phyloP scores from a whole-genome alignment of 495 filamentous ascomycete species.

The Bathelium albidoporum region DNA sequence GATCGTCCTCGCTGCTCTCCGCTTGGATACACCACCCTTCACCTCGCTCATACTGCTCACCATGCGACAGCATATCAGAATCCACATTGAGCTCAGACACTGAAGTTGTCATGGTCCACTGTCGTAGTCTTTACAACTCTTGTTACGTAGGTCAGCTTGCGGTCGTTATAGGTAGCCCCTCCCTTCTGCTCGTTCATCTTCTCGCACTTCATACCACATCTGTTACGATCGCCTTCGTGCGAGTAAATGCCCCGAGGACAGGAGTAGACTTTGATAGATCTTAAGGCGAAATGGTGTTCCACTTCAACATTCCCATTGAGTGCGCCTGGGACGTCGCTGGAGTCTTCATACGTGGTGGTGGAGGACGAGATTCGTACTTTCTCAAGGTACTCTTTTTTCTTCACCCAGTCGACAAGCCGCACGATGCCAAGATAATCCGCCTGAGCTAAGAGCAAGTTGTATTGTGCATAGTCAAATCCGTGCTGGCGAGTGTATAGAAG shows the following conservation, averaged over 20 bases:
- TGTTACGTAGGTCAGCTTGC: neutral
- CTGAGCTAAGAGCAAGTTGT: constrained; percentile 25
- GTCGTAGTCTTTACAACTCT: neutral
- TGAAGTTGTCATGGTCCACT: neutral
- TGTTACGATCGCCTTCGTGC: constrained; percentile 20
- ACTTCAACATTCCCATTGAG: constrained; percentile 5
- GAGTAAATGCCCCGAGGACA: constrained; percentile 23
- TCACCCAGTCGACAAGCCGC: constrained; percentile 25
- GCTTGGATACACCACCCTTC: neutral
- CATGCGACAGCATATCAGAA: neutral
- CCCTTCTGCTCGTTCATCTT: neutral
- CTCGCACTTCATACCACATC: constrained; percentile 21
- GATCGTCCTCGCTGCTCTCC: no score
- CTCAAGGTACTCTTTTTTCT: constrained; percentile 19
- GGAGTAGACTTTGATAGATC: constrained; percentile 20
- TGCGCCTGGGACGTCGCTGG: neutral
- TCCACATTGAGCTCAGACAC: neutral
- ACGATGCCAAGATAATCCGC: constrained; percentile 31
- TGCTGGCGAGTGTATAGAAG: constrained; percentile 30
- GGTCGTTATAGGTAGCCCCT: neutral
- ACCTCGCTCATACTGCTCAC: neutral
- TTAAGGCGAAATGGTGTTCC: constrained; percentile 14
- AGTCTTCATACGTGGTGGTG: neutral
- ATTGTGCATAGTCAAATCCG: constrained; percentile 30
- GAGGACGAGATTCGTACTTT: constrained; percentile 14